These are phyloP conservation scores for Pythium brassicae DNA, from an alignment of 352 stramenopile species.

Conservation along the genomic window DNA sequence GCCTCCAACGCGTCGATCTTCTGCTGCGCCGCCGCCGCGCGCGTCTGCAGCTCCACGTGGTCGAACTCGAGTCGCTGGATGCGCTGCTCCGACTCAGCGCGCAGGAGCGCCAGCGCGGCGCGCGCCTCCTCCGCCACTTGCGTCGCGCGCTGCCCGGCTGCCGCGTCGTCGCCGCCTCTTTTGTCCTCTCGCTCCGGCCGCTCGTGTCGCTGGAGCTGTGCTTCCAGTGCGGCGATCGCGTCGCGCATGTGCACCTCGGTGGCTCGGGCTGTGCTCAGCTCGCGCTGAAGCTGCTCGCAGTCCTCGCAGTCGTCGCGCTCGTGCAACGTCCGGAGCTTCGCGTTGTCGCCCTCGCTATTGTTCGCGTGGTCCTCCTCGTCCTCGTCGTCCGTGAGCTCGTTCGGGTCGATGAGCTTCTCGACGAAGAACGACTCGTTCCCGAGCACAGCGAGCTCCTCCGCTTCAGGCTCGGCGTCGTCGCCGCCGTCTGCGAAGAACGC, in stretches of 20 bases:
- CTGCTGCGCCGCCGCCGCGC: slow-evolving; percentile 2
- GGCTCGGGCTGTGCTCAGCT: background rate
- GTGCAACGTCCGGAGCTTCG: background rate
- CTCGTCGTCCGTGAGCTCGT: slow-evolving; percentile 23
- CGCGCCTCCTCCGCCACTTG: background rate
- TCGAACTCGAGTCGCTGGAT: slow-evolving; percentile 32
- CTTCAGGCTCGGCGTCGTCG: slow-evolving; percentile 22
- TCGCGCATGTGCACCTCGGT: background rate
- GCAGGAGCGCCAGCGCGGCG: background rate
- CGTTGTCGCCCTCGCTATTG: slow-evolving; percentile 10
- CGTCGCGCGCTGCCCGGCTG: background rate
- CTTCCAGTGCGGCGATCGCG: background rate
- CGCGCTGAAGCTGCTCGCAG: slow-evolving; percentile 1
- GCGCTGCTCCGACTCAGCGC: slow-evolving; percentile 19
- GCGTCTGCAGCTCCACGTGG: slow-evolving; percentile 6
- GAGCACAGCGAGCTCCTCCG: slow-evolving; percentile 11
- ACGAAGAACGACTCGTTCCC: slow-evolving; percentile 15
- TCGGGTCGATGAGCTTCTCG: slow-evolving; percentile 12
- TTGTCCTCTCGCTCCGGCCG: background rate
- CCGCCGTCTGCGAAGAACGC: slow-evolving; percentile 1
- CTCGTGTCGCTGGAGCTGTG: background rate
- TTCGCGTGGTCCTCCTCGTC: slow-evolving; percentile 1
- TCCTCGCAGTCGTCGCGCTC: background rate
- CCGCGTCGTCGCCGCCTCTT: too few relatives aligned
- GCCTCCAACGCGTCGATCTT: slow-evolving; percentile 1